phyloP scores from a whole-genome alignment of 495 filamentous ascomycete species.

The Viridothelium virens region DNA sequence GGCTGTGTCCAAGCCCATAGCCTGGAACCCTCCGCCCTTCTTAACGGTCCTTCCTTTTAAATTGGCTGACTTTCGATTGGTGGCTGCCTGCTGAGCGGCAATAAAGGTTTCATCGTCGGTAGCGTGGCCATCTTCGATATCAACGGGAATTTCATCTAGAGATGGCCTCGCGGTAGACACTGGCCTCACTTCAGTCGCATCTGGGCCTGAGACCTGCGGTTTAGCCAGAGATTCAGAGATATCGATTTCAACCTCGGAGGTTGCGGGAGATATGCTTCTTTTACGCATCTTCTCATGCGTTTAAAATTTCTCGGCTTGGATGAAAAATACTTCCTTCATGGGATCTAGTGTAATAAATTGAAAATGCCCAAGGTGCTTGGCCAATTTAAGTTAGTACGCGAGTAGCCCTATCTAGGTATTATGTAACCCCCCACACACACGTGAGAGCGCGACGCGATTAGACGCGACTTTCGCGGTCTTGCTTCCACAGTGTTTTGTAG shows the following conservation, averaged over 20 bases:
- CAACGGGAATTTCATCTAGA: neutral
- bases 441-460: neutral
- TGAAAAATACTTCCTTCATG: too few relatives aligned
- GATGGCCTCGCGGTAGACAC: neutral
- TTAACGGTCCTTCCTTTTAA: conserved; percentile 80
- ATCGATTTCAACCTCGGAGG: conserved; percentile 87
- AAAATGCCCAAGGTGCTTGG: neutral
- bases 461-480: neutral
- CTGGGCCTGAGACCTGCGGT: neutral
- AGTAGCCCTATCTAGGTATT: neutral
- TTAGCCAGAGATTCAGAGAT: conserved; percentile 49
- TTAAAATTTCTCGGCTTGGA: neutral
- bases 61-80: conserved; percentile 74
- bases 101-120: conserved; percentile 82
- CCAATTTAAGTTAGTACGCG: too few relatives aligned
- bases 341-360: neutral
- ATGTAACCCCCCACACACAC: neutral
- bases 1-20: conserved; percentile 78
- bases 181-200: neutral
- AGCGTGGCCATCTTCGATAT: conserved; percentile 19
- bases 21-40: conserved; percentile 92
- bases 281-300: conserved; percentile 45
- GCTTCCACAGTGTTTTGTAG: neutral
- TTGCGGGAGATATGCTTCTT: conserved; percentile 54
- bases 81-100: conserved; percentile 70